Evolutionary conservation across 177 flowering plant genomes (phyloP).

Genomic region (Vitis hybrid): DNA sequence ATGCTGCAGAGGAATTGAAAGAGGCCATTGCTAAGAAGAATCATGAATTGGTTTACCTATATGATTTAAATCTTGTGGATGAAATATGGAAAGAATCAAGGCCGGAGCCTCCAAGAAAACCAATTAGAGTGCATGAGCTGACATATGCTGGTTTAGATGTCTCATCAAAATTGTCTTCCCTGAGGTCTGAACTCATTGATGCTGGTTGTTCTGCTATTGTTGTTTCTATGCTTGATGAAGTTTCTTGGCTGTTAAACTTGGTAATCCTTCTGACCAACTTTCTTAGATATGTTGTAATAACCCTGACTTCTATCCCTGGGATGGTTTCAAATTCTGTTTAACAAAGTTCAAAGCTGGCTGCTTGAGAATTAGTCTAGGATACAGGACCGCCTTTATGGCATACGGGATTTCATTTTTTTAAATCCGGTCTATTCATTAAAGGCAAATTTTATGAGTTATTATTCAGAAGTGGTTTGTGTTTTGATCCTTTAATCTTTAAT

Average conservation of each 20-base stretch:
- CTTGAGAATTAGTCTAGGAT: not conserved
- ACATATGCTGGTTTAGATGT: constrained; percentile 89
- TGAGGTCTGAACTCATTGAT: constrained; percentile 65
- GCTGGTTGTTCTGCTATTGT: constrained; percentile 76
- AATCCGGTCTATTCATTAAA: no score
- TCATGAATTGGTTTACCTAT: constrained; percentile 73
- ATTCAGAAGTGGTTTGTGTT: not conserved
- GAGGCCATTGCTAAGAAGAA: constrained; percentile 62
- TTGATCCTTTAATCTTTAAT: not conserved
- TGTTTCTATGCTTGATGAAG: constrained; percentile 92
- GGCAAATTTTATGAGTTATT: not conserved
- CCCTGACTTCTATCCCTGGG: not conserved
- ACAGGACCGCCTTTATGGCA: not conserved
- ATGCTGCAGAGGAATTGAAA: constrained; percentile 88
- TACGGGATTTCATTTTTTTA: not conserved
- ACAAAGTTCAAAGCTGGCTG: not conserved
- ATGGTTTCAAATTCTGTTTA: not conserved
- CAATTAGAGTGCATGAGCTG: constrained; percentile 77
- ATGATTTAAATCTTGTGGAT: constrained; percentile 80
- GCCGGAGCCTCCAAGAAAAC: constrained; percentile 67
- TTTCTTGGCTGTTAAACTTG: constrained; percentile 96
- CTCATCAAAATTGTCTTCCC: constrained; percentile 60
- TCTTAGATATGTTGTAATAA: not conserved
- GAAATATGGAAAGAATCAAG: constrained; percentile 85
- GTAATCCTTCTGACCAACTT: constrained; percentile 40